Evolutionary conservation across 1,284 basidiomycete genomes (phyloP).

Genomic region (Xanthoconium separans): DNA sequence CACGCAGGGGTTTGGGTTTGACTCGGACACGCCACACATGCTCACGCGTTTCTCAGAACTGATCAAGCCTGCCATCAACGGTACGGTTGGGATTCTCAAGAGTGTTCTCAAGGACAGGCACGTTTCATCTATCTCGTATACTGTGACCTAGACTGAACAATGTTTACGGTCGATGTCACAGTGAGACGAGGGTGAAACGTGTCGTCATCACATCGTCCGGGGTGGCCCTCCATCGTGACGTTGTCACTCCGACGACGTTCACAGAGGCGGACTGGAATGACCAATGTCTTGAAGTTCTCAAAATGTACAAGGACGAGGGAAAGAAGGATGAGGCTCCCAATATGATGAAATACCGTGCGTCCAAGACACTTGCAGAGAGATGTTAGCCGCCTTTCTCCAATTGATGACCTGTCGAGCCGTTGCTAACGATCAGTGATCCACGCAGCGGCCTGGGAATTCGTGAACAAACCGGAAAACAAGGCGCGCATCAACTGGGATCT

Average conservation of each 20-base stretch:
- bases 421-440: not conserved
- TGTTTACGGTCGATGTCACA: slow-evolving; percentile 10
- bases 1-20: not conserved
- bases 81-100: slow-evolving; percentile 57
- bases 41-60: slow-evolving; percentile 37
- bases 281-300: slow-evolving; percentile 49
- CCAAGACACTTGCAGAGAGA: slow-evolving; percentile 71
- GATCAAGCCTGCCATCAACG: slow-evolving; percentile 62
- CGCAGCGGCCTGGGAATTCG: slow-evolving; percentile 55
- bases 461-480: slow-evolving; percentile 48
- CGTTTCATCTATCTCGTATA: not conserved
- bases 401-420: no score
- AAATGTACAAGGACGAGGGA: slow-evolving; percentile 53
- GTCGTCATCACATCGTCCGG: slow-evolving; percentile 66
- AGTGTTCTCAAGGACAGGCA: slow-evolving; percentile 34
- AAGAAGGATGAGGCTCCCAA: slow-evolving; percentile 38
- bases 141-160: slow-evolving; percentile 8
- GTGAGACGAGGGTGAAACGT: slow-evolving; percentile 49
- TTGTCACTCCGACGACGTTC: slow-evolving; percentile 27
- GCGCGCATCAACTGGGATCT: slow-evolving; percentile 49
- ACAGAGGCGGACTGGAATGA: slow-evolving; percentile 67
- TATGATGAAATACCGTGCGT: slow-evolving; percentile 51
- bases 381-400: slow-evolving; percentile 29
- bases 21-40: not conserved
- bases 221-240: slow-evolving; percentile 45